phyloP scores from a whole-genome alignment of 352 stramenopile species.

The Phytophthora cactorum region DNA sequence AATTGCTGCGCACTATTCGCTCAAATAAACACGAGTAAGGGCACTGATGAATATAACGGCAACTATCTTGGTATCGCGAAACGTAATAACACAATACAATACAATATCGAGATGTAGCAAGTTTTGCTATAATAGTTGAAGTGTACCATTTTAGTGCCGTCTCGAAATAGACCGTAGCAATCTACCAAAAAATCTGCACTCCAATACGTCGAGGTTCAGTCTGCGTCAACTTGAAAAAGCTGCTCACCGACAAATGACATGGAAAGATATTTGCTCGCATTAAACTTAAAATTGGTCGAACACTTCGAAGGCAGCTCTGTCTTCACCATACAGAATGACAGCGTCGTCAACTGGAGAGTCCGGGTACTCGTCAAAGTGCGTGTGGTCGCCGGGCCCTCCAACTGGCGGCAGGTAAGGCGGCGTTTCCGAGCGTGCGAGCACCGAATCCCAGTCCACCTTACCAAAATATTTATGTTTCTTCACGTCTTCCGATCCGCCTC shows the following conservation, averaged over 20 bases:
- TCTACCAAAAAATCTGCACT: too few species aligned
- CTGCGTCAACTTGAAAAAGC: too few species aligned
- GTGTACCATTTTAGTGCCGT: too few species aligned
- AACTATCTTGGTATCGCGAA: too few species aligned
- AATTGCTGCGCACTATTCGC: conserved; percentile 55
- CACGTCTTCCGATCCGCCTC: conserved; percentile 88
- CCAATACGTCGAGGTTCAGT: too few species aligned
- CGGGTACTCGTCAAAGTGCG: conserved; percentile 95
- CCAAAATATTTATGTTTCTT: conserved; percentile 95
- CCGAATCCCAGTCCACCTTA: conserved; percentile 86
- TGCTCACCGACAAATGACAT: conserved; percentile 9
- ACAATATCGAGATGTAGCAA: conserved; percentile 1
- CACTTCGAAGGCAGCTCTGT: conserved; percentile 84
- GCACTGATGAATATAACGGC: too few species aligned
- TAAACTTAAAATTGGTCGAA: conserved; percentile 86
- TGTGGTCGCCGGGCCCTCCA: conserved; percentile 84
- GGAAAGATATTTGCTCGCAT: conserved; percentile 37
- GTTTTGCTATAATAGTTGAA: conserved; percentile 2
- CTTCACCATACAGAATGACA: conserved; percentile 83
- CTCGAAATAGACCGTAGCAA: too few species aligned
- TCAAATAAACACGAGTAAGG: conserved; percentile 62
- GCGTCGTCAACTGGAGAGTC: conserved; percentile 90
- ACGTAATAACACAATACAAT: too few species aligned
- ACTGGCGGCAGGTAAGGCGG: conserved; percentile 90
- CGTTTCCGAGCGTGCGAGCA: conserved; percentile 73